Base-by-base conservation (phyloP, 192 early-diverging fungal genomes). In the Coemansia aciculifera region DNA sequence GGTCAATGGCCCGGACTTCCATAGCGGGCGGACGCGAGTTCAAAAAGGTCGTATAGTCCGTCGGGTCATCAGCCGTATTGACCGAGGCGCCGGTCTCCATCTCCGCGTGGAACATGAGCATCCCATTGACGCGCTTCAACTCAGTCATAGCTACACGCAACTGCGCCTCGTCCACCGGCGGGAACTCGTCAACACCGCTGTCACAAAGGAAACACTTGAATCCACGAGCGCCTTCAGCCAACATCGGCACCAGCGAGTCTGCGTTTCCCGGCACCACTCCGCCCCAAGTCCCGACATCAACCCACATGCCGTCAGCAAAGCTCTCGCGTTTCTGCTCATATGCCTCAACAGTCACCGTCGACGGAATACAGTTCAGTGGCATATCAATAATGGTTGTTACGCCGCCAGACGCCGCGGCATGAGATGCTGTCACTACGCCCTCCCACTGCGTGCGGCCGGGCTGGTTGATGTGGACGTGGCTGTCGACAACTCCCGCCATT, bases 121-220 rank as follows among this genome's bases (percentile, higher is more conserved):
- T 83, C 7, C 86, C 85, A 59, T 64, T 70, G 64, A 49, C 78
- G 64, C 78, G 80, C 69, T 85, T 75, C 24, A 89, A 79, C 63
- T 89, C 85, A 11, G 86, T 77, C 89, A 90, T 91, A 0, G 92
- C 92, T 7, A 67, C 63, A 12, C 86, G 76, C 52, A 92, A 81
- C 68, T 93, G 85, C 31, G 81, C 72, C 51, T 90, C 90, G 46
- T 88, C 84, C 63, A 93, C 90, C 21, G 88, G 89, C 27, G 92
- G 92, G 84, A 93, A 93, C 76, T 93, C 92, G 64, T 89, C 90
- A 0, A 93, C 92, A 62, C 92, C 92, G 75, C 87, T 89, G 56
- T 93, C 90, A 56, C 90, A 91, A 78, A 93, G 81, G 80, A 93
- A 93, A 67, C 92, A 89, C 72, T 93, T 93, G 83, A 93, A 93